phyloP scores from a whole-genome alignment of 305 asterid genomes.

The Plantago lanceolata region DNA sequence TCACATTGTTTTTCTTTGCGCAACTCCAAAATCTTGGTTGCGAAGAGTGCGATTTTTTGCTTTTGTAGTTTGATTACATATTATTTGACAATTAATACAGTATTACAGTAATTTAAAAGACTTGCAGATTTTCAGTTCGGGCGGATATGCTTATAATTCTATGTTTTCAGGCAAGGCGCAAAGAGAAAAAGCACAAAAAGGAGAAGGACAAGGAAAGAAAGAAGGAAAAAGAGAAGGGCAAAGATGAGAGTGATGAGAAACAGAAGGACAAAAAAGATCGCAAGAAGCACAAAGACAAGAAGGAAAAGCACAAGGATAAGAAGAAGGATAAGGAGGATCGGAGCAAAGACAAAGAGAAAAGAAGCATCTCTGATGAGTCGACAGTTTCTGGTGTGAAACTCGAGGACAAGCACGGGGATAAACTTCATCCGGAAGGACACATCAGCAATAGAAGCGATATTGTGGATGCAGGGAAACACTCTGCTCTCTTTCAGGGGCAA shows the following conservation, averaged over 20 bases:
- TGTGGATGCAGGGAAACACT: slow-evolving; percentile 30
- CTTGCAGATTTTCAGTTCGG: too few relatives aligned
- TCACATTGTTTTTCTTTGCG: too few relatives aligned
- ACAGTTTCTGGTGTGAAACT: slow-evolving; percentile 36
- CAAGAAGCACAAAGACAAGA: slow-evolving; percentile 50
- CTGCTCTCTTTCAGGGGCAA: slow-evolving; percentile 33
- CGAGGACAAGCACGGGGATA: slow-evolving; percentile 35
- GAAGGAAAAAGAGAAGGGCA: slow-evolving; percentile 51
- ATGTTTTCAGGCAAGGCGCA: slow-evolving; percentile 52
- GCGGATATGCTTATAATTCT: slow-evolving; percentile 19
- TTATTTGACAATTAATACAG: too few relatives aligned
- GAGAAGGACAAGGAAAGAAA: slow-evolving; percentile 62
- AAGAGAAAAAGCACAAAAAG: slow-evolving; percentile 59
- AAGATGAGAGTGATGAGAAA: slow-evolving; percentile 48
- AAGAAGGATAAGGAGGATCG: slow-evolving; percentile 40
- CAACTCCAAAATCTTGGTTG: too few relatives aligned
- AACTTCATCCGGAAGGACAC: slow-evolving; percentile 33
- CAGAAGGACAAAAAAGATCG: slow-evolving; percentile 56
- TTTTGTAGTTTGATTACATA: too few relatives aligned
- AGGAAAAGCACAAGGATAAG: slow-evolving; percentile 51
- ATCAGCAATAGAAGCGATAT: slow-evolving; percentile 28
- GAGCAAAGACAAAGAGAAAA: slow-evolving; percentile 56
- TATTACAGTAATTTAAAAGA: too few relatives aligned
- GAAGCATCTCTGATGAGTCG: slow-evolving; percentile 58
- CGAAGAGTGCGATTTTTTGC: too few relatives aligned